Evolutionary conservation across 257 asterid species (phyloP).

Genomic region (Capsicum chinense): DNA sequence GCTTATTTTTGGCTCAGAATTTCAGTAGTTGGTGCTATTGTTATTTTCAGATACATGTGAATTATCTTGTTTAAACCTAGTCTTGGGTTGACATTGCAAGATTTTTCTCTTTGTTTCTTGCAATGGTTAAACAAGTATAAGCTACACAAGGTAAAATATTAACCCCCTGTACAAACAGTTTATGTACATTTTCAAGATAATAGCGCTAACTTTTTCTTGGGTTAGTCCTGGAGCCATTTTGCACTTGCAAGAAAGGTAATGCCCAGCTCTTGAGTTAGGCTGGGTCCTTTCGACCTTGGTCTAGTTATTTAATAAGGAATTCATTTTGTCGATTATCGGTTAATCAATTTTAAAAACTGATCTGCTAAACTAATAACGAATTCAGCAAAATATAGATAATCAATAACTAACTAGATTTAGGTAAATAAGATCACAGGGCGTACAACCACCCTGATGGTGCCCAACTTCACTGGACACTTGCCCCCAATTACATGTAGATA

Average conservation of each 20-base stretch:
- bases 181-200: not conserved
- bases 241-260: not conserved
- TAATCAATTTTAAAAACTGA: too few relatives aligned
- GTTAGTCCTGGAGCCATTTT: not conserved
- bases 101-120: not conserved
- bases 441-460: not conserved
- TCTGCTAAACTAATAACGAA: too few relatives aligned
- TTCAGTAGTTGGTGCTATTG: not conserved
- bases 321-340: too few relatives aligned
- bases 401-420: not conserved
- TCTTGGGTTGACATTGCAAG: not conserved
- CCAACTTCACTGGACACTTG: not conserved
- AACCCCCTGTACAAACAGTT: not conserved
- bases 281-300: too few relatives aligned
- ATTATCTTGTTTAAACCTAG: not conserved
- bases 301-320: too few relatives aligned
- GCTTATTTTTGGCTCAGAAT: not conserved
- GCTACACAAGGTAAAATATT: not conserved
- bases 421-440: not conserved
- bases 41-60: not conserved
- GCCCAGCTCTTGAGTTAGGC: too few relatives aligned
- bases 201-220: too few relatives aligned
- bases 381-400: not conserved
- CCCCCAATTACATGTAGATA: not conserved
- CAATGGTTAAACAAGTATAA: not conserved